phyloP scores from a whole-genome alignment of 73 alveolate genomes.

The Breviolum minutum region DNA sequence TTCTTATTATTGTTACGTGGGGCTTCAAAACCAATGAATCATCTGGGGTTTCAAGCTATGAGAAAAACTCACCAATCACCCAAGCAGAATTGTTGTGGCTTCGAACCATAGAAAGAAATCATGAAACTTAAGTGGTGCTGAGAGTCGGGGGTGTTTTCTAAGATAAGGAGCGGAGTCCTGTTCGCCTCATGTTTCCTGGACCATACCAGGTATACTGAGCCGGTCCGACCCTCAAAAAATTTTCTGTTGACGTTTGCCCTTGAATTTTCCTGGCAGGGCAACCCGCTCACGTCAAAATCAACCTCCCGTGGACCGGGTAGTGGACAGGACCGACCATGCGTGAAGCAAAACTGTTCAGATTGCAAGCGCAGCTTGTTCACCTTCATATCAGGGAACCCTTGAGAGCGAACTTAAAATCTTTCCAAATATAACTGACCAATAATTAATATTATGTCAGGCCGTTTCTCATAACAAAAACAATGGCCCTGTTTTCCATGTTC shows the following conservation, averaged over 20 bases:
- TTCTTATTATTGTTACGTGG: background rate
- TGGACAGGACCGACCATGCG: background rate
- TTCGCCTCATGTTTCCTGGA: background rate
- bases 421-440: too few species aligned
- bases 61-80: background rate
- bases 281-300: background rate
- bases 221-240: background rate
- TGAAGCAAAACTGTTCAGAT: background rate
- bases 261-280: conserved; percentile 6
- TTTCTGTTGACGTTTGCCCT: background rate
- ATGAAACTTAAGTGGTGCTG: background rate
- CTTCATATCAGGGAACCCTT: background rate
- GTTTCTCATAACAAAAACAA: too few species aligned
- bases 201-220: background rate
- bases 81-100: background rate
- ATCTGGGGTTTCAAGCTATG: background rate
- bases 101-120: background rate
- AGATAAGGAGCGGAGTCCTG: background rate
- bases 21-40: too few species aligned
- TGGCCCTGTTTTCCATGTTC: background rate
- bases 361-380: background rate
- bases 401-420: background rate
- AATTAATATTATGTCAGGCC: too few species aligned
- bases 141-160: background rate
- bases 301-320: background rate